Evolutionary conservation across 2,329 filamentous ascomycete species (phyloP), one percentile per base, ranked within the genome.

Genomic region (Waltergamsia citrina): DNA sequence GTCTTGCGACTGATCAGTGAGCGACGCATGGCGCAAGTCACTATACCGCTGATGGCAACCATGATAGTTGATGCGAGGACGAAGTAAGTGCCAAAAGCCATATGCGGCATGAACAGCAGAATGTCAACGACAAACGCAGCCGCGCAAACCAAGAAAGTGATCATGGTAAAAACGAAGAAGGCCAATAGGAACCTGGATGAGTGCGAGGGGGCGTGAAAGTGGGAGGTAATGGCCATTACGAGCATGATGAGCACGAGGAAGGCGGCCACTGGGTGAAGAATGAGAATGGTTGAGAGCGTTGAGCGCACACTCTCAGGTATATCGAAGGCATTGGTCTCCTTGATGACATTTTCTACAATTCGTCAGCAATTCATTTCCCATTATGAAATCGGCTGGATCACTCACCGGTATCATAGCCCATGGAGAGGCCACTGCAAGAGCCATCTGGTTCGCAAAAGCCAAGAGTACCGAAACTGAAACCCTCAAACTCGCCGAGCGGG

Each of bases 81-180:
- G 45, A 96, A 76, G 69, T 90, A 98, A 39, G 88, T 87, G 42
- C 88, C 92, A 86, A 88, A 96, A 51, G 80, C 76, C 62, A 95
- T 65, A 57, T 96, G 88, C 31, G 92, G 92, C 12, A 95, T 84
- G 53, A 98, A 98, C 16, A 98, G 69, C 22, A 98, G 67, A 18
- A 96, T 85, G 57, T 98, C 92, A 48, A 96, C 80, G 18, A 98
- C 66, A 60, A 96, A 96, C 17, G 88, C 84, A 37, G 94, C 69
- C 2, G 95, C 69, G 30, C 85, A 81, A 43, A 92, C 72, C 20
- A 96, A 63, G 30, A 96, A 78, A 7, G 87, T 87, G 32, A 94
- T 72, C 41, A 96, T 78, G 37, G 83, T 81, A 45, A 96, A 72
- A 42, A 96, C 88, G 43, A 95, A 80, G 22, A 96, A 67, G 19